Conservation (phyloP, 164 flowering plant species). For the Amborella trichopoda region DNA sequence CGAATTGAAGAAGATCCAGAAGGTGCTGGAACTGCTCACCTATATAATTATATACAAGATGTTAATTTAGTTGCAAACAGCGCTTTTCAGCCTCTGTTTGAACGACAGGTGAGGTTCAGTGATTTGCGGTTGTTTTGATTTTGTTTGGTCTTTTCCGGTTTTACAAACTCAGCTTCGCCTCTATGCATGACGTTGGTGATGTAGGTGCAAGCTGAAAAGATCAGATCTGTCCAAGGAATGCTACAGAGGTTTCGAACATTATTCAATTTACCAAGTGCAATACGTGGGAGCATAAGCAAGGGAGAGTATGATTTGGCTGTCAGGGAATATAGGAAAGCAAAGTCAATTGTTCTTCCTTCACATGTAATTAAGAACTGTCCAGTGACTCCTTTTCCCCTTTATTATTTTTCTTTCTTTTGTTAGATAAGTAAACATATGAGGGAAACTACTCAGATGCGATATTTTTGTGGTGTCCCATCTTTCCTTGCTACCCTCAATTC, state of each 20-base stretch:
- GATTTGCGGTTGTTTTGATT: not conserved
- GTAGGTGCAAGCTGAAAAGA: slow-evolving; percentile 98
- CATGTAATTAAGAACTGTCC: slow-evolving; percentile 48
- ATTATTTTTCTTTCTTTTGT: too few relatives aligned
- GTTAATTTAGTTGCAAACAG: slow-evolving; percentile 73
- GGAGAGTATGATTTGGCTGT: slow-evolving; percentile 99
- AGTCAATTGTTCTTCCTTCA: slow-evolving; percentile 93
- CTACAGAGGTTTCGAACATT: slow-evolving; percentile 95
- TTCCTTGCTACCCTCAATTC: too few relatives aligned
- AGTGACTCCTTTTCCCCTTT: too few relatives aligned
- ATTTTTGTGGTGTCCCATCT: not conserved
- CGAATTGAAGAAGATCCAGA: slow-evolving; percentile 99
- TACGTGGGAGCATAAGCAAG: slow-evolving; percentile 90
- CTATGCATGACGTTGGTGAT: slow-evolving; percentile 6
- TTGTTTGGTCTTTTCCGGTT: not conserved
- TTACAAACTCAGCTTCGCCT: not conserved
- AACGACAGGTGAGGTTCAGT: slow-evolving; percentile 72
- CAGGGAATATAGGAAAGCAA: slow-evolving; percentile 95
- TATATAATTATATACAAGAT: slow-evolving; percentile 56
- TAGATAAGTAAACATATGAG: too few relatives aligned
- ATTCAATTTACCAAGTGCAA: slow-evolving; percentile 92
- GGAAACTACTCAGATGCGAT: not conserved
- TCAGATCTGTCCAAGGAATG: slow-evolving; percentile 99
- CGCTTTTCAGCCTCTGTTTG: slow-evolving; percentile 88
- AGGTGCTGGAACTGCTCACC: slow-evolving; percentile 89